A percentile compares a stretch with the other conserved stretches of the same genome.
phyloP scores from a whole-genome alignment of 1,284 basidiomycete species.

The Ceraceosorus bombacis region DNA sequence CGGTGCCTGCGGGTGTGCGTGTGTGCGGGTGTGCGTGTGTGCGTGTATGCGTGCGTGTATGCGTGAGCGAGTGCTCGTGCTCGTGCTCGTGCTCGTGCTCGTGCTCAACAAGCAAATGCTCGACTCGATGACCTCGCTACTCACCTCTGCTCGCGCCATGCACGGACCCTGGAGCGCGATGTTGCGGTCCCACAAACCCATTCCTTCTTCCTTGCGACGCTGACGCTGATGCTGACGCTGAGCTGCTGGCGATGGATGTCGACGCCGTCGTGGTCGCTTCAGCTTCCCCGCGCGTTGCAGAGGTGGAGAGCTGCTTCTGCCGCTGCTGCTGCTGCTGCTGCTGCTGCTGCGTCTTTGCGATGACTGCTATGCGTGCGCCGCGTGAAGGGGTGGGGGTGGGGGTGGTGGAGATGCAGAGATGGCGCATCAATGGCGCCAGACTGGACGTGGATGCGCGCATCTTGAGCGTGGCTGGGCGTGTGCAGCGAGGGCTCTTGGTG shows the following conservation, averaged over 20 bases:
- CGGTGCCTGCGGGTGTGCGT: no score
- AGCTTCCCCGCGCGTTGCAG: not conserved
- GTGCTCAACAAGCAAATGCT: not conserved
- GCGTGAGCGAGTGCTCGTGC: no score
- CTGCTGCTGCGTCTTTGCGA: not conserved
- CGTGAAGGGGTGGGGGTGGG: no score
- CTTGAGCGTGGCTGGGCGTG: no score
- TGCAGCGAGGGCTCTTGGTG: no score
- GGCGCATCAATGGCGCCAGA: no score
- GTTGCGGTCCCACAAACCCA: not conserved
- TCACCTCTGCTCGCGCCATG: not conserved
- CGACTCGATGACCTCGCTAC: not conserved
- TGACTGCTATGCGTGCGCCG: no score
- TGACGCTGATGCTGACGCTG: not conserved
- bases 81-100: no score
- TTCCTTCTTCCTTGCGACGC: not conserved
- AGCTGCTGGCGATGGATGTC: not conserved
- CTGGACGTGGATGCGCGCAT: no score
- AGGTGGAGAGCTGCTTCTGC: not conserved
- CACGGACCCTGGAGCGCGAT: not conserved
- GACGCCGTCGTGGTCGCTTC: not conserved
- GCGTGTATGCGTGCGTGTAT: no score
- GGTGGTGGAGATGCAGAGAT: no score
- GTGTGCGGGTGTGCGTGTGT: no score
- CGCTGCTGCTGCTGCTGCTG: slow-evolving; percentile 1